These are phyloP conservation scores for Eucalyptus pauciflora DNA, from an alignment of 345 rosid genomes.

Conservation along the genomic window DNA sequence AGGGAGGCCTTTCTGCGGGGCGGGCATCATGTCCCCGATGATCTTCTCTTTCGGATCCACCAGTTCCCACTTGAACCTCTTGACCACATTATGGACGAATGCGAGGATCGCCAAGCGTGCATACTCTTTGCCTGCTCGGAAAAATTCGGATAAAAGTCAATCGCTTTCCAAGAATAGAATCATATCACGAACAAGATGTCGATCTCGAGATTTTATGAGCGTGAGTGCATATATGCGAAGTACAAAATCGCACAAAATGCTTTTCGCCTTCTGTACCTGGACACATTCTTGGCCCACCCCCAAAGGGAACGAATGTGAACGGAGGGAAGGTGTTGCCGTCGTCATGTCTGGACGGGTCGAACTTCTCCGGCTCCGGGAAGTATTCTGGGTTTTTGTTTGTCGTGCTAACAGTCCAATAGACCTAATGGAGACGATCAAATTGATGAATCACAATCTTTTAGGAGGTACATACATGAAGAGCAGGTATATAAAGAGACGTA, in stretches of 20 bases:
- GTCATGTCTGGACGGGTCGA: conserved; percentile 27
- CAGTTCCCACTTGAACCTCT: conserved; percentile 20
- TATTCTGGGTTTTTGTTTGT: conserved; percentile 27
- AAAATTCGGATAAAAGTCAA: neutral
- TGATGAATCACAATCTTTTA: neutral
- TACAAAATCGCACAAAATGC: neutral
- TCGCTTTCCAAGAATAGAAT: neutral
- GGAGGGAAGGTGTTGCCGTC: conserved; percentile 11
- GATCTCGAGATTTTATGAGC: neutral
- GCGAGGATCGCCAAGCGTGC: conserved; percentile 25
- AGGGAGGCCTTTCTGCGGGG: conserved; percentile 33
- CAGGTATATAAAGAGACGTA: neutral
- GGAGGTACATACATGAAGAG: neutral
- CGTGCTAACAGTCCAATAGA: conserved; percentile 35
- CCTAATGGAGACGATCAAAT: neutral
- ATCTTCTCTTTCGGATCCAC: conserved; percentile 9
- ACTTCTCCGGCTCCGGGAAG: conserved; percentile 20
- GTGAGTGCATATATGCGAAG: neutral
- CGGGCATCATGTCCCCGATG: conserved; percentile 33
- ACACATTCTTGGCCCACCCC: conserved; percentile 34
- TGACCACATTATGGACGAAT: conserved; percentile 24
- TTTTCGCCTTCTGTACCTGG: conserved; percentile 21
- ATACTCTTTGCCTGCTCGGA: conserved; percentile 36
- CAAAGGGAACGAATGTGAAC: conserved; percentile 31
- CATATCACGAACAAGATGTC: neutral